These are phyloP conservation scores for Geoglossum glabrum DNA, from an alignment of 495 filamentous ascomycete genomes.

Conservation along the genomic window DNA sequence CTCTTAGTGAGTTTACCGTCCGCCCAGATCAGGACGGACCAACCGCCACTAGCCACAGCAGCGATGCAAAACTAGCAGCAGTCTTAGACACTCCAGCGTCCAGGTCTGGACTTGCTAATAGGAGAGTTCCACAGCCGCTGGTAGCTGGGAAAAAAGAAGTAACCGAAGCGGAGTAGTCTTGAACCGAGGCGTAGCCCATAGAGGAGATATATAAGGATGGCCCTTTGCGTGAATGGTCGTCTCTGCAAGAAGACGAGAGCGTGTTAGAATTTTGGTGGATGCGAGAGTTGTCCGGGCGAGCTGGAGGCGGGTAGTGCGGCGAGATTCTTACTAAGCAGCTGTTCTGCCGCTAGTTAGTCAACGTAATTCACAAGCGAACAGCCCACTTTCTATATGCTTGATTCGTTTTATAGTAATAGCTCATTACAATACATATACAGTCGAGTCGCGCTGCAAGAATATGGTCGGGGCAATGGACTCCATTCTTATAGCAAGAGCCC, in stretches of 20 bases:
- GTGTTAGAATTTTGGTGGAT: neutral
- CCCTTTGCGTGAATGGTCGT: neutral
- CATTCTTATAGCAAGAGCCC: too few relatives aligned
- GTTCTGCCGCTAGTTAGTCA: too few relatives aligned
- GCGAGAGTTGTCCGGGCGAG: neutral
- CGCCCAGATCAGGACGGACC: constrained; percentile 28
- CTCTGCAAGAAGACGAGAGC: neutral
- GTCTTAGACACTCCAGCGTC: neutral
- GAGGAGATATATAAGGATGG: neutral
- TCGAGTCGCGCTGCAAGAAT: too few relatives aligned
- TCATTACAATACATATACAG: too few relatives aligned
- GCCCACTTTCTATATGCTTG: too few relatives aligned
- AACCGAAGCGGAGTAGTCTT: neutral
- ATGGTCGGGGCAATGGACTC: too few relatives aligned
- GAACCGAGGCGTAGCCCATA: constrained; percentile 1
- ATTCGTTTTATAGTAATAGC: too few relatives aligned
- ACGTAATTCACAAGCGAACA: too few relatives aligned
- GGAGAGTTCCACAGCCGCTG: neutral
- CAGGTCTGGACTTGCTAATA: neutral
- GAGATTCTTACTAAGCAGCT: neutral
- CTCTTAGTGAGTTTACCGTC: constrained; percentile 20
- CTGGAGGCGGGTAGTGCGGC: neutral
- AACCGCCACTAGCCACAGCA: constrained; percentile 17
- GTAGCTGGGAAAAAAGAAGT: neutral
- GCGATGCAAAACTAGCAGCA: neutral